Percentiles rank a stretch among this genome's conserved stretches.
phyloP scores from a whole-genome alignment of 495 filamentous ascomycete species.

The Neurospora sp. region DNA sequence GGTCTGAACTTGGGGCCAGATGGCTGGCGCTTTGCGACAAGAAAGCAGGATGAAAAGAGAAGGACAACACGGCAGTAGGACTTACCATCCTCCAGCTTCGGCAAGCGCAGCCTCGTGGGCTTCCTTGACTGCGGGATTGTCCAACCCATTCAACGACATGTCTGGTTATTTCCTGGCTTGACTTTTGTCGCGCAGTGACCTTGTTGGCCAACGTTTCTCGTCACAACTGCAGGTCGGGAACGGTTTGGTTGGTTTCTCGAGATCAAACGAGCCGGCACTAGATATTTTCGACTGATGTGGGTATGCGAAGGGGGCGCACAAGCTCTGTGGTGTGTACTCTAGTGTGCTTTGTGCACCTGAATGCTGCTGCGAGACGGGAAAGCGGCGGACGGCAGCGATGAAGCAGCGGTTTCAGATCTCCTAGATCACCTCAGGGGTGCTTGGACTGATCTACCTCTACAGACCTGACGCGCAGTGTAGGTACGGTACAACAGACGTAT shows the following conservation, averaged over 20 bases:
- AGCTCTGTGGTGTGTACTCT: neutral
- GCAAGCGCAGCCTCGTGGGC: slow-evolving; percentile 70
- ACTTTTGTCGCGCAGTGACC: neutral
- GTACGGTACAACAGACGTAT: neutral
- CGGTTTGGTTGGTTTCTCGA: neutral
- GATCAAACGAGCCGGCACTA: neutral
- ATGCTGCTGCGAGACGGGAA: neutral
- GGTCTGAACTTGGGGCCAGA: too few species aligned
- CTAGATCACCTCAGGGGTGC: neutral
- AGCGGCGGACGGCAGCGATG: neutral
- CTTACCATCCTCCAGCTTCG: slow-evolving; percentile 94
- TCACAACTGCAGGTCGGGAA: neutral
- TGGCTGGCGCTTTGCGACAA: neutral
- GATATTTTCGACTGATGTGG: neutral
- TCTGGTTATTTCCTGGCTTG: slow-evolving; percentile 10
- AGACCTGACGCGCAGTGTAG: neutral
- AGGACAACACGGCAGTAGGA: neutral
- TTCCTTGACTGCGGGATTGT: slow-evolving; percentile 67
- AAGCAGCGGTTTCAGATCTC: neutral
- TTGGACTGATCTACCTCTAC: neutral
- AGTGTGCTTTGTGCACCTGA: neutral
- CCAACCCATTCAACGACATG: slow-evolving; percentile 98
- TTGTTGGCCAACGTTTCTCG: neutral
- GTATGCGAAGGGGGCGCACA: neutral
- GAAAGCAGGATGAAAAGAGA: neutral